A percentile compares a stretch with the other conserved stretches of the same genome.
Evolutionary conservation across 1,284 basidiomycete genomes (phyloP).

Genomic region (Filobasidium uniguttulatum): DNA sequence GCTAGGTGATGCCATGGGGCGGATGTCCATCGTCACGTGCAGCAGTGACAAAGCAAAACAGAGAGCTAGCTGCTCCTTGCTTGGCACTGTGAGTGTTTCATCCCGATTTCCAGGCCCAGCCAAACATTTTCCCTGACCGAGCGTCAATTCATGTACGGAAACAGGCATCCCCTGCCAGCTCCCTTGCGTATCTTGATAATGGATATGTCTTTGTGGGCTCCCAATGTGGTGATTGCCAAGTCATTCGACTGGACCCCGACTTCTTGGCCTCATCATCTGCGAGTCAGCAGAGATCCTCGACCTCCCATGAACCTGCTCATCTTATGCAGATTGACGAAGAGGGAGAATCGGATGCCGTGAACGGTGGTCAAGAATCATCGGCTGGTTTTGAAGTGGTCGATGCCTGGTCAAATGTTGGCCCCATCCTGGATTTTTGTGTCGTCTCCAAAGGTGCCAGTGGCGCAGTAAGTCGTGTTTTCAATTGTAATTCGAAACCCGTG

Average conservation of each 20-base stretch:
- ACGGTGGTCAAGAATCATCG: constrained; percentile 2
- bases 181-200: constrained; percentile 60
- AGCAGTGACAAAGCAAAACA: no score
- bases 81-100: constrained; percentile 7
- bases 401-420: constrained; percentile 66
- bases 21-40: constrained; percentile 48
- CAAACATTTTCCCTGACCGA: constrained; percentile 3
- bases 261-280: constrained; percentile 17
- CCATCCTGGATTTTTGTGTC: constrained; percentile 68
- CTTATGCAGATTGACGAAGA: constrained; percentile 34
- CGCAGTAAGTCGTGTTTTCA: constrained; percentile 43
- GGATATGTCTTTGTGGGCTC: constrained; percentile 70
- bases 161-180: constrained; percentile 60
- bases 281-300: constrained; percentile 26
- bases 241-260: constrained; percentile 46
- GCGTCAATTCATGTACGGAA: not conserved
- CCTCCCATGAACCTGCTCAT: constrained; percentile 13
- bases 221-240: constrained; percentile 64
- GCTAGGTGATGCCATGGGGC: constrained; percentile 65
- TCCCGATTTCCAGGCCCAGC: not conserved
- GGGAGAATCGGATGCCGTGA: constrained; percentile 36
- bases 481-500: not conserved
- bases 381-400: constrained; percentile 46
- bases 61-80: constrained; percentile 1
- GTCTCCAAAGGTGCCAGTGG: constrained; percentile 62